phyloP scores from a whole-genome alignment of 2,329 filamentous ascomycete species.

The Herpotrichia juniperi region DNA sequence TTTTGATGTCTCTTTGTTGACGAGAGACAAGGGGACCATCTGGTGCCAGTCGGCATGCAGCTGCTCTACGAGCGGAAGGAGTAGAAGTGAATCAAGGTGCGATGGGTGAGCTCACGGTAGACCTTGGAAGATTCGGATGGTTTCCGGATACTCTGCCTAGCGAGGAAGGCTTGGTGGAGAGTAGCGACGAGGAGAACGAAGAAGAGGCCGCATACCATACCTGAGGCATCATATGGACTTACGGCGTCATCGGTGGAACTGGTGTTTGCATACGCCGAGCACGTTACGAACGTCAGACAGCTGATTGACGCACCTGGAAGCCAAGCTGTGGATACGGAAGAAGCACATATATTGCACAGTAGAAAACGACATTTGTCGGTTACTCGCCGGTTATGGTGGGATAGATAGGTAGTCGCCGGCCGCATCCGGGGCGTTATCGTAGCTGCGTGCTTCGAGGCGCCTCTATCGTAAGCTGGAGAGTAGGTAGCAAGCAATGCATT shows the following conservation, averaged over 20 bases:
- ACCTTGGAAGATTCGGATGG: conserved; percentile 56
- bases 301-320: conserved; percentile 18
- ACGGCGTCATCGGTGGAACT: conserved; percentile 1
- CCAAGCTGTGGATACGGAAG: background rate
- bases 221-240: conserved; percentile 19
- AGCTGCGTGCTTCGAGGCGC: conserved; percentile 25
- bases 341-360: background rate
- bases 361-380: conserved; percentile 3
- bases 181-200: conserved; percentile 36
- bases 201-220: conserved; percentile 40
- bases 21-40: conserved; percentile 46
- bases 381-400: conserved; percentile 14
- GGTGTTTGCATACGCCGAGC: conserved; percentile 7
- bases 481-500: conserved; percentile 15
- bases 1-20: conserved; percentile 22
- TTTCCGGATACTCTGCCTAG: conserved; percentile 58
- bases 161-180: conserved; percentile 47
- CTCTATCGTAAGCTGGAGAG: conserved; percentile 18
- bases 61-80: conserved; percentile 53
- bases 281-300: conserved; percentile 7
- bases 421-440: conserved; percentile 34
- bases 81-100: conserved; percentile 53
- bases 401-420: conserved; percentile 23
- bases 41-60: conserved; percentile 55
- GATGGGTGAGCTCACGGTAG: conserved; percentile 56